These are phyloP conservation scores for Bertia moriformis DNA, from an alignment of 2,329 filamentous ascomycete genomes.

Conservation along the genomic window DNA sequence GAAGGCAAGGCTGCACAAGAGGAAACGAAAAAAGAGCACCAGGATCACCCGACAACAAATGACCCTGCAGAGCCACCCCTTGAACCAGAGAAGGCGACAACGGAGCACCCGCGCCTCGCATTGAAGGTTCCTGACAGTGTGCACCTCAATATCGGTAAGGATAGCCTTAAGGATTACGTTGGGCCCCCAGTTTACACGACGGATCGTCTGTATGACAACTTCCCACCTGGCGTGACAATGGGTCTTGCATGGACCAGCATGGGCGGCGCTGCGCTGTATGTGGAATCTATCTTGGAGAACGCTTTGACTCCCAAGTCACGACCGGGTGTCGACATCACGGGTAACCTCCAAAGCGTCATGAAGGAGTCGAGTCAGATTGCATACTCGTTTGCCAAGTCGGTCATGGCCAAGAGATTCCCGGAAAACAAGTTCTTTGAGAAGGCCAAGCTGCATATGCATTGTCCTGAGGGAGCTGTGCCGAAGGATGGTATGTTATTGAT, in stretches of 20 bases:
- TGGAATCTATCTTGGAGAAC: slow-evolving; percentile 87
- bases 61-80: slow-evolving; percentile 5
- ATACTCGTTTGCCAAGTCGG: slow-evolving; percentile 86
- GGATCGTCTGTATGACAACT: slow-evolving; percentile 85
- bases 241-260: slow-evolving; percentile 95
- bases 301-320: slow-evolving; percentile 60
- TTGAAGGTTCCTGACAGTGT: slow-evolving; percentile 76
- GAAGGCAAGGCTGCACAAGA: slow-evolving; percentile 69
- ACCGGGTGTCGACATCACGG: slow-evolving; percentile 76
- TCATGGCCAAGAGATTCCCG: slow-evolving; percentile 72
- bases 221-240: slow-evolving; percentile 90
- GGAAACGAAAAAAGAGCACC: slow-evolving; percentile 52
- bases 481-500: slow-evolving; percentile 53
- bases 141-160: slow-evolving; percentile 72
- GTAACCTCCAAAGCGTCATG: slow-evolving; percentile 93
- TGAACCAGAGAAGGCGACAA: neutral
- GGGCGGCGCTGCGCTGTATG: slow-evolving; percentile 89
- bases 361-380: slow-evolving; percentile 92
- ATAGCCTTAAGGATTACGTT: slow-evolving; percentile 91
- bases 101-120: slow-evolving; percentile 46
- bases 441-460: slow-evolving; percentile 87
- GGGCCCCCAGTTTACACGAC: slow-evolving; percentile 91
- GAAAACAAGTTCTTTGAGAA: slow-evolving; percentile 94
- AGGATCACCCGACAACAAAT: slow-evolving; percentile 34
- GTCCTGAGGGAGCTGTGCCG: slow-evolving; percentile 85